A percentile compares a stretch with the other conserved stretches of the same genome.
phyloP scores from a whole-genome alignment of 345 rosid genomes.

The Geranium brycei region DNA sequence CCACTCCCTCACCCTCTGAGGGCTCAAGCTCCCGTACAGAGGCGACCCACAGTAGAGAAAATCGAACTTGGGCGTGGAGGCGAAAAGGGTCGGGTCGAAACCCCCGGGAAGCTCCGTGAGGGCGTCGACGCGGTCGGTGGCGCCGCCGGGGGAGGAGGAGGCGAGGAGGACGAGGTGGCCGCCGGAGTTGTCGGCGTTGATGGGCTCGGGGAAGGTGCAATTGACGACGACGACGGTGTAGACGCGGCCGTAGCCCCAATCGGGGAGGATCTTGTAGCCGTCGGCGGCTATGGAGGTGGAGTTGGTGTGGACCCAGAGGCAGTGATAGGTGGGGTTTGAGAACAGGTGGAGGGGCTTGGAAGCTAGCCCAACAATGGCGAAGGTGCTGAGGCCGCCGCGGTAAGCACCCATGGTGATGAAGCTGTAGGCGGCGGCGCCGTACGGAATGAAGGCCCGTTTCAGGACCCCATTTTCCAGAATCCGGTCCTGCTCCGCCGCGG shows the following conservation, averaged over 20 bases:
- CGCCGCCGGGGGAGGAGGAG: conserved; percentile 55
- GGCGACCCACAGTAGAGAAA: conserved; percentile 83
- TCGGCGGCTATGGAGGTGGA: conserved; percentile 10
- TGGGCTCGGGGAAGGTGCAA: conserved; percentile 49
- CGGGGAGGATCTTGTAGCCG: conserved; percentile 58
- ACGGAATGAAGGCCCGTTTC: conserved; percentile 47
- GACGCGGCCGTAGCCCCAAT: conserved; percentile 90
- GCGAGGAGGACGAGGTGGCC: conserved; percentile 60
- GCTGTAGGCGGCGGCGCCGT: conserved; percentile 71
- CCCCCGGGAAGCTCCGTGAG: conserved; percentile 35
- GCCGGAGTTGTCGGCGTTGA: conserved; percentile 55
- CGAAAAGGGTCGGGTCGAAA: conserved; percentile 27
- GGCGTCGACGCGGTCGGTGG: conserved; percentile 47
- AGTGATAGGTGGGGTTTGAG: conserved; percentile 47
- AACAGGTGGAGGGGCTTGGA: conserved; percentile 78
- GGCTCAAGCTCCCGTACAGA: conserved; percentile 62
- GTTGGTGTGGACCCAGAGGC: conserved; percentile 50
- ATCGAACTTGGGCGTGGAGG: conserved; percentile 48
- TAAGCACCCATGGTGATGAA: conserved; percentile 69
- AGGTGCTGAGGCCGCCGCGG: conserved; percentile 60
- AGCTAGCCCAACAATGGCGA: conserved; percentile 64
- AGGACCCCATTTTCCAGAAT: conserved; percentile 35
- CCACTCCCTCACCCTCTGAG: conserved; percentile 81
- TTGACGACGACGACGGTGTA: conserved; percentile 76
- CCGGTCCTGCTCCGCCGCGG: conserved; percentile 19